Conservation (phyloP, 1,284 basidiomycete species). For the Leccinum variabile region DNA sequence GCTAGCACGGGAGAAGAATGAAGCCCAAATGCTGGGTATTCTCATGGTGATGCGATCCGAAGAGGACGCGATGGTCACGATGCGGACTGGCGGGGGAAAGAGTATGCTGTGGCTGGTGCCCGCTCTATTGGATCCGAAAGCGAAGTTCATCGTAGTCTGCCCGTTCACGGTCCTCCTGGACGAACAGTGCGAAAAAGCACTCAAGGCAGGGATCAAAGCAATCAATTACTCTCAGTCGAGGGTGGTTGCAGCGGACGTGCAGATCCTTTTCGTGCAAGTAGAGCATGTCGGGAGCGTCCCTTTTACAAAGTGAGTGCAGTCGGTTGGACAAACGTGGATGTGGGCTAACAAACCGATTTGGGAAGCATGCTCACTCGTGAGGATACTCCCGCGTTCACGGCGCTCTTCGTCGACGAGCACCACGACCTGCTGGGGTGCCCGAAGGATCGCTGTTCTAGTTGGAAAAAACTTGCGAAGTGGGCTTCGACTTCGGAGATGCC, state of each 20-base stretch:
- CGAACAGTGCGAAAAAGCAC: not conserved
- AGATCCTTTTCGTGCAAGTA: not conserved
- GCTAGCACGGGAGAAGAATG: not conserved
- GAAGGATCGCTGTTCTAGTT: not conserved
- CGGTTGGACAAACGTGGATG: not conserved
- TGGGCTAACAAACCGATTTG: not conserved
- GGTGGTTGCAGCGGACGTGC: not conserved
- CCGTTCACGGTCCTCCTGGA: not conserved
- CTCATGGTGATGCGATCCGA: not conserved
- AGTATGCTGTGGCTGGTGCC: not conserved
- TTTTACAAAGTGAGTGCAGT: not conserved
- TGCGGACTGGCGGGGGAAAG: not conserved
- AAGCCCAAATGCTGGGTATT: not conserved
- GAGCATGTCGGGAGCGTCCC: not conserved
- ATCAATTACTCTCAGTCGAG: not conserved
- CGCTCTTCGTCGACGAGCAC: not conserved
- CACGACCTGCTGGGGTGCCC: not conserved
- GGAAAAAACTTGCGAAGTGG: not conserved
- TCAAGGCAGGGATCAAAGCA: no score
- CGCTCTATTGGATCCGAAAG: not conserved
- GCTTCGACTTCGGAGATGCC: not conserved
- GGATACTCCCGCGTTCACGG: not conserved
- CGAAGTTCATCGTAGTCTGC: not conserved
- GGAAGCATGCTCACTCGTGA: not conserved
- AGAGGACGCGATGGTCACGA: not conserved